Conservation (phyloP, 1,284 basidiomycete genomes). For the Trichosporon sp. region DNA sequence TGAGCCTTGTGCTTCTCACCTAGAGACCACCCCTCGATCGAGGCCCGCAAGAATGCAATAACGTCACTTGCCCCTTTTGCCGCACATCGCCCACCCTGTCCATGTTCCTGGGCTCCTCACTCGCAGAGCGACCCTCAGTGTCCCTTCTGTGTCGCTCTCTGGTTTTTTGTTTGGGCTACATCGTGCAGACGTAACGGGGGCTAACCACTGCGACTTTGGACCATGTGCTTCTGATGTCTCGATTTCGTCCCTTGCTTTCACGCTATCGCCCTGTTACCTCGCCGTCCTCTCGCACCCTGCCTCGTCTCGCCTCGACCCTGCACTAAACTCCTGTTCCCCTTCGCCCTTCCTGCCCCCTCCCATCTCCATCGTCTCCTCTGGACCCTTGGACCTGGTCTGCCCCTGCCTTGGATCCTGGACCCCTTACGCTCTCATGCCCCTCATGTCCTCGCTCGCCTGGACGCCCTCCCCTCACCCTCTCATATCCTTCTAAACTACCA, state of each 20-base stretch:
- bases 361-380: not conserved
- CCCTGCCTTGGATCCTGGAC: not conserved
- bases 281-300: not conserved
- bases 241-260: not conserved
- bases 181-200: slow-evolving; percentile 1
- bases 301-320: not conserved
- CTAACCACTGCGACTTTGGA: not conserved
- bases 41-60: slow-evolving; percentile 1
- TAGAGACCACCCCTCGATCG: slow-evolving; percentile 1
- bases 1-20: not conserved
- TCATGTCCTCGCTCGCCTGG: not conserved
- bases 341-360: not conserved
- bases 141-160: not conserved
- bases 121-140: not conserved
- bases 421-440: not conserved
- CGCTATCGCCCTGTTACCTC: not conserved
- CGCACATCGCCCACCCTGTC: slow-evolving; percentile 3
- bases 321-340: not conserved
- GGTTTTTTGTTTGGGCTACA: not conserved
- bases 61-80: slow-evolving; percentile 2
- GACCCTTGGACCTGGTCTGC: not conserved
- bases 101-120: slow-evolving; percentile 2
- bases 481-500: not conserved
- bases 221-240: not conserved
- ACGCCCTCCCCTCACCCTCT: not conserved